Conservation (phyloP, 2,329 filamentous ascomycete species). For the Fusarium ambrosium region DNA sequence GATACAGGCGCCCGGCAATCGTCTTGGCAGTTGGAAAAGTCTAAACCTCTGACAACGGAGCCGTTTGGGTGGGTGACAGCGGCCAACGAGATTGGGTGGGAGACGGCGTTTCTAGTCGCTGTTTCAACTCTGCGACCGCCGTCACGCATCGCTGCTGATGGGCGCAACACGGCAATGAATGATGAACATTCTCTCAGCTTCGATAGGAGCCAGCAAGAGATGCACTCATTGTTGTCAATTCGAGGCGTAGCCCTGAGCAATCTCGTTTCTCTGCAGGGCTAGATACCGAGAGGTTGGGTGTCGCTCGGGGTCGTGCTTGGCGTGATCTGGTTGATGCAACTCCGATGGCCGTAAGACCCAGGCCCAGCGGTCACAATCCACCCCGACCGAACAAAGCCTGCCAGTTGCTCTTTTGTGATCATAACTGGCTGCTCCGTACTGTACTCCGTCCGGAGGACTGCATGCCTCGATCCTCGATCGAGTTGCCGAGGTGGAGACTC, state of each 20-base stretch:
- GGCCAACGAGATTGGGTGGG: constrained; percentile 2
- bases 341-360: constrained; percentile 12
- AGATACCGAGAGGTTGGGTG: constrained; percentile 28
- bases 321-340: constrained; percentile 28
- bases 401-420: background rate
- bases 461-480: constrained; percentile 4
- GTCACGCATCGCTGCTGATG: constrained; percentile 6
- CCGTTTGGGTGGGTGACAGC: constrained; percentile 10
- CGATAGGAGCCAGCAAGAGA: background rate
- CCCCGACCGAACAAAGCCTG: background rate
- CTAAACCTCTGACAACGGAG: constrained; percentile 10
- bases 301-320: constrained; percentile 16
- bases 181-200: background rate
- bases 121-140: constrained; percentile 39
- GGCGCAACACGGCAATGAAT: constrained; percentile 7
- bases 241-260: constrained; percentile 1
- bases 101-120: constrained; percentile 22
- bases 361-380: background rate
- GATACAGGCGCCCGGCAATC: background rate
- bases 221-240: background rate
- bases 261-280: constrained; percentile 18
- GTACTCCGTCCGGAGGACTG: background rate
- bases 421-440: background rate
- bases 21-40: constrained; percentile 3
- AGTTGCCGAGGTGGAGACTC: constrained; percentile 7